Evolutionary conservation across 2,329 filamentous ascomycete species (phyloP).

Genomic region (Colletotrichum navitas): DNA sequence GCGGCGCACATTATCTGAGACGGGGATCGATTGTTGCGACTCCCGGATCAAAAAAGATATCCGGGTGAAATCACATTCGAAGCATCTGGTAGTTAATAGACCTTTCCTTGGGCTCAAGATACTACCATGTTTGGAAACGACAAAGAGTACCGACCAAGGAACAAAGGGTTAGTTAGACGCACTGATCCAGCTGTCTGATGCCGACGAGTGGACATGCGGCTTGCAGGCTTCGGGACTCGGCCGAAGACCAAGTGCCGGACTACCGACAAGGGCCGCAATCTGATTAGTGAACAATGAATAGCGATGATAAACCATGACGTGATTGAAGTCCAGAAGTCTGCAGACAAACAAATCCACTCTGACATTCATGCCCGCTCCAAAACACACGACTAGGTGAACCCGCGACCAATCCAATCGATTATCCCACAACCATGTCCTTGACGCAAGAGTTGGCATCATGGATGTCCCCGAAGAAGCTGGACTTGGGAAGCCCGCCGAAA

Average conservation of each 20-base stretch:
- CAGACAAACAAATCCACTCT: background rate
- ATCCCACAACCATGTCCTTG: conserved; percentile 11
- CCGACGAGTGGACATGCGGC: background rate
- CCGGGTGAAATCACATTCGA: background rate
- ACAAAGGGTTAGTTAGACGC: no score
- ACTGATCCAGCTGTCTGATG: background rate
- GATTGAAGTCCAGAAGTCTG: background rate
- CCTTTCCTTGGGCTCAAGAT: background rate
- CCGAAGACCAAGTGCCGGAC: background rate
- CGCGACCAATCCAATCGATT: background rate
- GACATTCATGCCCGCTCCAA: no score
- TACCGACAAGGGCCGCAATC: background rate
- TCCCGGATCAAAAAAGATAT: background rate
- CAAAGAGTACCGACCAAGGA: no score
- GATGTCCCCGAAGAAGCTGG: conserved; percentile 14
- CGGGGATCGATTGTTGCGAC: background rate
- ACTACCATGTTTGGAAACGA: no score
- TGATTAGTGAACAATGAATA: background rate
- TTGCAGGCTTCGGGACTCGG: background rate
- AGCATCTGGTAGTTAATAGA: no score
- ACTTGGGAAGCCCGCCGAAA: background rate
- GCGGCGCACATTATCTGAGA: background rate
- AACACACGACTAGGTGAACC: background rate
- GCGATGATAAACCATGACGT: conserved; percentile 19
- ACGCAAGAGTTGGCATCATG: conserved; percentile 28